These are phyloP conservation scores for Suhomyces maxii DNA, from an alignment of 1,139 yeast genomes.

Conservation along the genomic window DNA sequence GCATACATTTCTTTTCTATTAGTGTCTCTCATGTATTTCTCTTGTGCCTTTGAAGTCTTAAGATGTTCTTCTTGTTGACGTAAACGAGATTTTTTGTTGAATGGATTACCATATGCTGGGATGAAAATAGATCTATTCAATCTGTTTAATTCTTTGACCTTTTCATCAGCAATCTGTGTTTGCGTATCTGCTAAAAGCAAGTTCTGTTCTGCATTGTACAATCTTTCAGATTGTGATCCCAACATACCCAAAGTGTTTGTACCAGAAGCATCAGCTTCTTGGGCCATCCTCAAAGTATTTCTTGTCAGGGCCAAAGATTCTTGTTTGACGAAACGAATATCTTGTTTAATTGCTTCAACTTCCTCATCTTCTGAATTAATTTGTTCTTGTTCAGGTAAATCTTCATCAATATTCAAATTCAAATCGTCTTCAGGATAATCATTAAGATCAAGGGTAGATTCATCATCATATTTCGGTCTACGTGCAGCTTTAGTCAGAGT, in stretches of 20 bases:
- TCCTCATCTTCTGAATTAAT: conserved; percentile 74
- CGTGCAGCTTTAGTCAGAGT: conserved; percentile 27
- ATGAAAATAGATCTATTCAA: conserved; percentile 81
- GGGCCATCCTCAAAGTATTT: conserved; percentile 83
- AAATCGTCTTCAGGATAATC: conserved; percentile 44
- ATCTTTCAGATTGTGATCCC: conserved; percentile 86
- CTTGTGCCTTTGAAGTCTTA: conserved; percentile 64
- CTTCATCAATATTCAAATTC: conserved; percentile 39
- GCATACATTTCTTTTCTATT: conserved; percentile 46
- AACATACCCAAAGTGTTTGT: conserved; percentile 87
- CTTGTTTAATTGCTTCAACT: conserved; percentile 83
- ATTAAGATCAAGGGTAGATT: conserved; percentile 34
- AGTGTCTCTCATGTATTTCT: conserved; percentile 49
- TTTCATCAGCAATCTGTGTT: conserved; percentile 78
- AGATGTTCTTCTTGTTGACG: conserved; percentile 75
- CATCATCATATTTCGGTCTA: conserved; percentile 25
- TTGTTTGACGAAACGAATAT: conserved; percentile 81
- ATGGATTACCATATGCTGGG: conserved; percentile 82
- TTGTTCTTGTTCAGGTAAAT: conserved; percentile 46
- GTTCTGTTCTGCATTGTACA: conserved; percentile 77
- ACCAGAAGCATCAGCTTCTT: conserved; percentile 90
- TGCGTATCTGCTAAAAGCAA: conserved; percentile 79
- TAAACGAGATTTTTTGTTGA: conserved; percentile 75
- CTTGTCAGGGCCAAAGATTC: conserved; percentile 85
- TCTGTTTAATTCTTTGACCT: conserved; percentile 76